Evolutionary conservation across 345 rosid genomes (phyloP), one percentile per base, ranked within the genome.

Genomic region (Noccaea caerulescens): DNA sequence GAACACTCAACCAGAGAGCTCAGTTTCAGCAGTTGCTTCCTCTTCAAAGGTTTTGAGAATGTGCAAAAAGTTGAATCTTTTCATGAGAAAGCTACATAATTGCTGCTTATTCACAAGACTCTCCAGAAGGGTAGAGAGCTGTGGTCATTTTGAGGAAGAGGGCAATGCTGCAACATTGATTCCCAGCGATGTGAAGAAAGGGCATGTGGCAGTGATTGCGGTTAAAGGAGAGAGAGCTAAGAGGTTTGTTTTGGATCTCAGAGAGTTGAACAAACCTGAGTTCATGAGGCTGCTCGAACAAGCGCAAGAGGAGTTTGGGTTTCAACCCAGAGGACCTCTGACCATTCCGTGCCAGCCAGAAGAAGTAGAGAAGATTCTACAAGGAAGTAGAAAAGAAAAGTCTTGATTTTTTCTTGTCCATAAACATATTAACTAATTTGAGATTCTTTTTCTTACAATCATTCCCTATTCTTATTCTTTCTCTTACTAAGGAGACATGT

Each of bases 281-380:
- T 85, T 87, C 68, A 49, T 76, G 77, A 80, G 62, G 34, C 42
- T 85, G 60, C 73, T 89, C n/a, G 73, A 83, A 54, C 71, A 76
- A 20, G 87, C 87, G 11, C 46, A 78, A 66, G 86, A 87, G 10
- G 90, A 87, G 64, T 87, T 80, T 20, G 86, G 86, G 8, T 81
- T 81, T 65, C 80, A 79, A 20, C 84, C 67, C 8, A 63, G 58
- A 41, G 84, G 81, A 37, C 82, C 85, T 76, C 72, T 81, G 32
- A 77, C 76, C 14, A 71, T 84, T 30, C 86, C 87, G 11, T 84
- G 93, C 64, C 84, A 47, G 65, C 90, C 93, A 3, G 87, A 85
- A 72, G 88, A 81, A 72, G 53, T 80, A 56, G 76, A 81, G 63
- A 77, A 41, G 71, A 65, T 87, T 57, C 30, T 86, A 38, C 67